phyloP scores from a whole-genome alignment of 2,329 filamentous ascomycete genomes.

The Camptophora hylomeconis region DNA sequence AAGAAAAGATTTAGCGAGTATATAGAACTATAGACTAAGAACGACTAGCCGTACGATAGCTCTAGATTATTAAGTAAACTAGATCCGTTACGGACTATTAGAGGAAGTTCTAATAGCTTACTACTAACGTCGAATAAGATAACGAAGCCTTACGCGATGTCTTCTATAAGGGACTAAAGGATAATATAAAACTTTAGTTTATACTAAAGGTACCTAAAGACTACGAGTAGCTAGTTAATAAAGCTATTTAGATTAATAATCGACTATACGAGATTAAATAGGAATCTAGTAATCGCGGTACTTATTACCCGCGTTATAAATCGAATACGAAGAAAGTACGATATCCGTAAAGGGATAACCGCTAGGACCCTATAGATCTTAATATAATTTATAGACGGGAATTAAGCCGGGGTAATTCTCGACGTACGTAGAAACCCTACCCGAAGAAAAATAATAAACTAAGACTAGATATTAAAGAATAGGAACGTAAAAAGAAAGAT shows the following conservation, averaged over 20 bases:
- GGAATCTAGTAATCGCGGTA: not conserved
- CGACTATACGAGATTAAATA: not conserved
- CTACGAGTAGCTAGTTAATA: not conserved
- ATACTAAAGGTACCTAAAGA: not conserved
- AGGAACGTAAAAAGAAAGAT: no score
- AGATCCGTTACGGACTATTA: not conserved
- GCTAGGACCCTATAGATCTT: conserved; percentile 1
- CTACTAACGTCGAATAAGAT: not conserved
- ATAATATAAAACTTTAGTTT: not conserved
- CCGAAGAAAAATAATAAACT: no score
- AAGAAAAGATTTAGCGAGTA: not conserved
- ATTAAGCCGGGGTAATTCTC: no score
- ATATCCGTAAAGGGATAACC: not conserved
- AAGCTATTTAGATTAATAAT: not conserved
- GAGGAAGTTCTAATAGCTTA: conserved; percentile 1
- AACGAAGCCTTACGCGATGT: not conserved
- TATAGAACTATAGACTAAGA: not conserved
- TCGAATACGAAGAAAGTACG: not conserved
- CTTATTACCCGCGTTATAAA: not conserved
- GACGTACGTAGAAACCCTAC: no score
- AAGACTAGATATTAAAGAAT: no score
- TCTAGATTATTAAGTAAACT: not conserved
- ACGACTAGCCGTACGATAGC: not conserved
- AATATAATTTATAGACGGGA: no score
- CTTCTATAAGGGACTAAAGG: conserved; percentile 1